Evolutionary conservation across 2,329 filamentous ascomycete species (phyloP).

Genomic region (Diaporthe vaccinii): DNA sequence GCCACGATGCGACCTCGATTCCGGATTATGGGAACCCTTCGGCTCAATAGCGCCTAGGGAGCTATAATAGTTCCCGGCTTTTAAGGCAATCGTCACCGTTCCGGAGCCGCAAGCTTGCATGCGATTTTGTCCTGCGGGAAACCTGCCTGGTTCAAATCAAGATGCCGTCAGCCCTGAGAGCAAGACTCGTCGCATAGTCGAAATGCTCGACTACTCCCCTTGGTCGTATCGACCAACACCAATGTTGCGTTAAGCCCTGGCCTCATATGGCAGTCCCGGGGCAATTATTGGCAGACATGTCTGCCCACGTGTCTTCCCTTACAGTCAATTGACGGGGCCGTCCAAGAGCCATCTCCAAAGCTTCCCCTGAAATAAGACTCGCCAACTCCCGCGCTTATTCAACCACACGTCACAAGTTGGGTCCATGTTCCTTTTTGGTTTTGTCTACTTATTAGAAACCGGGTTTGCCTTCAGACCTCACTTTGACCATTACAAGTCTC

Average conservation of each 20-base stretch:
- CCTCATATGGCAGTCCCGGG: not conserved
- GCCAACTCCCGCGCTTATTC: not conserved
- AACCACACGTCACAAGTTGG: not conserved
- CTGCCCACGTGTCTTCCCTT: too few species aligned
- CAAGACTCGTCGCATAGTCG: not conserved
- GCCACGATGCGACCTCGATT: conserved; percentile 26
- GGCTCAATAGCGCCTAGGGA: conserved; percentile 20
- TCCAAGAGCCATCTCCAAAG: not conserved
- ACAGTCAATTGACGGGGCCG: not conserved
- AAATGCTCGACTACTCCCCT: not conserved
- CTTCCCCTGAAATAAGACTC: not conserved
- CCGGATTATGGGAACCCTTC: conserved; percentile 28
- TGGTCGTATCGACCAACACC: not conserved
- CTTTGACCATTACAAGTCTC: not conserved
- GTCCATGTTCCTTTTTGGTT: too few species aligned
- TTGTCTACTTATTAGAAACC: not conserved
- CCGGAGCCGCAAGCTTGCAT: not conserved
- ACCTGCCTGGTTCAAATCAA: conserved; percentile 13
- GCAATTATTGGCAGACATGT: not conserved
- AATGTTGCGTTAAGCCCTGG: not conserved
- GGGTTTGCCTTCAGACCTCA: not conserved
- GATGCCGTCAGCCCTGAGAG: not conserved
- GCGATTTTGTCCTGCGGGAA: not conserved
- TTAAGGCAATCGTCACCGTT: conserved; percentile 19
- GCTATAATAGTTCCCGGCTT: conserved; percentile 25